Conservation (phyloP, 345 rosid genomes). For the Mallotus nudiflorus region DNA sequence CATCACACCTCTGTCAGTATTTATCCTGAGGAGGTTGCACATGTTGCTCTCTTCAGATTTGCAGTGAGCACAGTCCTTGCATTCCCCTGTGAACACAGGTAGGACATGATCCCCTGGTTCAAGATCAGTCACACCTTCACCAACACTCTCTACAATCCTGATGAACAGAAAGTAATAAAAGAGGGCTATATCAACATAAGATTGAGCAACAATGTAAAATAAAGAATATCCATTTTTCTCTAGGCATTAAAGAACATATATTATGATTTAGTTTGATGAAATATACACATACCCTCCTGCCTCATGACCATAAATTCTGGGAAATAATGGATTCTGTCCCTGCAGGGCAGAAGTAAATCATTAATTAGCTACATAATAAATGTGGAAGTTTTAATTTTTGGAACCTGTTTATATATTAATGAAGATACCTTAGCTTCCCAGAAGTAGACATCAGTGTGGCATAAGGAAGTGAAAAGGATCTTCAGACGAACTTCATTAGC, state of each 20-base stretch:
- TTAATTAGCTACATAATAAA: background rate
- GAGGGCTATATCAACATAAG: too few relatives aligned
- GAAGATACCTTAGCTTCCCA: constrained; percentile 99
- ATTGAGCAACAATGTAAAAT: too few relatives aligned
- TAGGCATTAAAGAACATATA: too few relatives aligned
- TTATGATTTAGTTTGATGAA: too few relatives aligned
- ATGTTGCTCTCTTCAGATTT: constrained; percentile 39
- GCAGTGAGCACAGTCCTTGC: constrained; percentile 38
- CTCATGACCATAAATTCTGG: constrained; percentile 25
- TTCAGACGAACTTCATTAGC: constrained; percentile 75
- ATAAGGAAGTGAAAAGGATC: constrained; percentile 75
- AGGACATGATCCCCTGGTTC: constrained; percentile 45
- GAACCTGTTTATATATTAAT: too few relatives aligned
- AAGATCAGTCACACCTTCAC: constrained; percentile 38
- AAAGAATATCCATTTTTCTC: too few relatives aligned
- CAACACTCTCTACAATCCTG: constrained; percentile 49
- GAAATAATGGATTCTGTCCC: constrained; percentile 23
- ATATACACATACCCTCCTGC: constrained; percentile 17
- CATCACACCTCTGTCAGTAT: constrained; percentile 41
- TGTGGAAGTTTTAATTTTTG: too few relatives aligned
- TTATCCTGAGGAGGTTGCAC: constrained; percentile 40
- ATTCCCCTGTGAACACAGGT: constrained; percentile 45
- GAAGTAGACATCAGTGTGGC: constrained; percentile 93
- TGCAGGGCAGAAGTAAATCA: too few relatives aligned
- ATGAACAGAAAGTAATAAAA: background rate